phyloP scores from a whole-genome alignment of 148 eudicot species.

The Dianthus caryophyllus region DNA sequence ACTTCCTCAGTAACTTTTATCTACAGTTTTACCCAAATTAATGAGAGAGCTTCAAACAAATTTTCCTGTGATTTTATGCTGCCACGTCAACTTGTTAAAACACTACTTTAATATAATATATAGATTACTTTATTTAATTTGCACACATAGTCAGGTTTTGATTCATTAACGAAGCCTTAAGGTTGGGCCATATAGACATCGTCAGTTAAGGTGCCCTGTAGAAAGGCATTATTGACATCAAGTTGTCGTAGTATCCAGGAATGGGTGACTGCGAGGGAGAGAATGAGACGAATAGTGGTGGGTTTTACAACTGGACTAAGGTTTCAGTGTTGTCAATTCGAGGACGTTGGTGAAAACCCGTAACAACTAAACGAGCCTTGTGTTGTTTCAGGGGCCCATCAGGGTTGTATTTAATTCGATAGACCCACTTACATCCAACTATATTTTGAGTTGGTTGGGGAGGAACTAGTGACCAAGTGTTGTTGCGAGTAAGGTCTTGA shows the following conservation, averaged over 20 bases:
- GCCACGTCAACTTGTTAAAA: too few species aligned
- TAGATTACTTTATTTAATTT: not conserved
- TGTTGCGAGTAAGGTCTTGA: not conserved
- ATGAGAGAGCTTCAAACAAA: too few species aligned
- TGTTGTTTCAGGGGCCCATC: not conserved
- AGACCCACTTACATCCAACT: conserved; percentile 18
- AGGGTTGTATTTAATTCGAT: not conserved
- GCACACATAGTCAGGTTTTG: not conserved
- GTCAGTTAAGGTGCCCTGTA: not conserved
- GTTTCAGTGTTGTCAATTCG: not conserved
- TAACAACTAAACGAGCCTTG: not conserved
- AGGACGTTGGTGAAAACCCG: not conserved
- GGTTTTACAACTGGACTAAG: not conserved
- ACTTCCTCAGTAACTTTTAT: too few species aligned
- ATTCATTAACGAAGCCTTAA: not conserved
- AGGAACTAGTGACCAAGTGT: conserved; percentile 10
- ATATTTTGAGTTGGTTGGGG: not conserved
- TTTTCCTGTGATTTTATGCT: too few species aligned
- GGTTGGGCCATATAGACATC: conserved; percentile 15
- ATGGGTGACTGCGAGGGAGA: not conserved
- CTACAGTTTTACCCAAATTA: too few species aligned
- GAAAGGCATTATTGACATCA: not conserved
- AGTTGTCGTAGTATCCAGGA: not conserved
- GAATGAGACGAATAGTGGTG: not conserved
- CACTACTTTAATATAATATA: too few species aligned